A percentile compares a stretch with the other conserved stretches of the same genome.
Evolutionary conservation across 108 stramenopile species (phyloP).

Genomic region (Cyclotella atomus): DNA sequence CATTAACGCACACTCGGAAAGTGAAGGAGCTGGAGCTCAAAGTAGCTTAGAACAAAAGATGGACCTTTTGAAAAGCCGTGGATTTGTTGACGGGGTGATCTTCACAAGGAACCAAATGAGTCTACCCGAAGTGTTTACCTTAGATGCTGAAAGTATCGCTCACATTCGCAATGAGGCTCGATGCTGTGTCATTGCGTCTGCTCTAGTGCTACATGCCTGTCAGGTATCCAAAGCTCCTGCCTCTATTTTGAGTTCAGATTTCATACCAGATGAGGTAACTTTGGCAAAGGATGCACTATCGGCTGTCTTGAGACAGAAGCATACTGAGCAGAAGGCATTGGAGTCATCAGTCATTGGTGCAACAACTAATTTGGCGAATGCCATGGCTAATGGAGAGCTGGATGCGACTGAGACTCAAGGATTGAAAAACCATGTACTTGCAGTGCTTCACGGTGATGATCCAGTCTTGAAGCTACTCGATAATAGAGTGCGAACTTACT

Average conservation of each 20-base stretch:
- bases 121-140: conserved; percentile 61
- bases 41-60: conserved; percentile 48
- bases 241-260: conserved; percentile 15
- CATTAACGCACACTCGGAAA: not conserved
- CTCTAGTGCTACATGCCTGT: conserved; percentile 61
- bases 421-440: conserved; percentile 24
- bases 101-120: conserved; percentile 39
- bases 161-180: conserved; percentile 54
- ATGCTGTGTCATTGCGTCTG: conserved; percentile 63
- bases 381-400: conserved; percentile 25
- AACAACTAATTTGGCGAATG: conserved; percentile 46
- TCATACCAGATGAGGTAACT: conserved; percentile 4
- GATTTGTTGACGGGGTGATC: conserved; percentile 63
- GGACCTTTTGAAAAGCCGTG: conserved; percentile 34
- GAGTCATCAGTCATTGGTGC: conserved; percentile 36
- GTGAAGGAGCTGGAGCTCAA: conserved; percentile 5
- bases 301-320: conserved; percentile 26
- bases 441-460: conserved; percentile 55
- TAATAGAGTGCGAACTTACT: conserved; percentile 48
- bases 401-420: conserved; percentile 5
- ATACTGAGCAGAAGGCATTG: conserved; percentile 22
- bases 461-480: conserved; percentile 65
- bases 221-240: conserved; percentile 33
- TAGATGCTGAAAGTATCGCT: conserved; percentile 43
- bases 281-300: conserved; percentile 19